phyloP scores from a whole-genome alignment of 2,329 filamentous ascomycete genomes.

The Fusarium miscanthi region DNA sequence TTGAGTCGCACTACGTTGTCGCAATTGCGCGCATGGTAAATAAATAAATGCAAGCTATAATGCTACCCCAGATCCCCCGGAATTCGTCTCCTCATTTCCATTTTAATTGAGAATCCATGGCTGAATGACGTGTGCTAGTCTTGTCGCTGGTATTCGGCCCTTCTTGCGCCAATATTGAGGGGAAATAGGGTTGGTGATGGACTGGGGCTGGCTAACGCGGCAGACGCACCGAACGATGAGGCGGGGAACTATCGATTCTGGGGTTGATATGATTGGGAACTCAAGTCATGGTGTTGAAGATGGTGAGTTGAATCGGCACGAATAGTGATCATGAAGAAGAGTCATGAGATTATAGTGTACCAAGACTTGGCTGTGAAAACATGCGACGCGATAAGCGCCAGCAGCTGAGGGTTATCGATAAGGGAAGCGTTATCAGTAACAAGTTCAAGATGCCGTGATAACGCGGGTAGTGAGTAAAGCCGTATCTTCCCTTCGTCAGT shows the following conservation, averaged over 20 bases:
- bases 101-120: not conserved
- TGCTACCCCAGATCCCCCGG: constrained; percentile 4
- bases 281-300: not conserved
- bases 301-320: not conserved
- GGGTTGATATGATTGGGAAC: not conserved
- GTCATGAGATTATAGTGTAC: not conserved
- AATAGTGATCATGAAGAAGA: not conserved
- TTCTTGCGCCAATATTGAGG: constrained; percentile 14
- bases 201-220: not conserved
- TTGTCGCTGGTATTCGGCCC: constrained; percentile 19
- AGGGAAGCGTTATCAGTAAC: not conserved
- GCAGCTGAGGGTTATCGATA: not conserved
- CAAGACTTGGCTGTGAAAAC: not conserved
- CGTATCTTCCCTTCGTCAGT: too few relatives aligned
- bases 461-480: rapidly evolving
- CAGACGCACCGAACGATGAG: not conserved
- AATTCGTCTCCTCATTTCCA: not conserved
- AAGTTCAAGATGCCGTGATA: not conserved
- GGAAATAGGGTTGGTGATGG: constrained; percentile 20
- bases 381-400: not conserved
- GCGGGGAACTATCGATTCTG: constrained; percentile 1
- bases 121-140: not conserved
- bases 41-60: not conserved
- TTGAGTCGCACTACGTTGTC: not conserved
- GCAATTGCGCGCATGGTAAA: not conserved